phyloP scores from a whole-genome alignment of 768 basidiomycete species.

The Sporobolomyces roseus region DNA sequence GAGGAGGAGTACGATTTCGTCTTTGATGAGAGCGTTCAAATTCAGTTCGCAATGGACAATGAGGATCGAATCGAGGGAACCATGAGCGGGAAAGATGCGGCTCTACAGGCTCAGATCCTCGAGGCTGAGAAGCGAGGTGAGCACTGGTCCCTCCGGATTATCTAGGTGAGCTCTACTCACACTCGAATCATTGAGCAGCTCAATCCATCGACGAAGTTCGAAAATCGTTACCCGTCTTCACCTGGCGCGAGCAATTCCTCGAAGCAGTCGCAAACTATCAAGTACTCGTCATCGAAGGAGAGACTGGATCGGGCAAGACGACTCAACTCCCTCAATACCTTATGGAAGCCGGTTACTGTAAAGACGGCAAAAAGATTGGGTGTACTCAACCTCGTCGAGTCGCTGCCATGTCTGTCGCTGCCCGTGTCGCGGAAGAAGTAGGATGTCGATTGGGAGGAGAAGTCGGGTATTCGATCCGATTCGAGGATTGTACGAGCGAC shows the following conservation, averaged over 20 bases:
- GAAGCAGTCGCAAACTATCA: constrained; percentile 85
- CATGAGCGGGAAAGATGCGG: constrained; percentile 77
- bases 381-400: constrained; percentile 98
- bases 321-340: constrained; percentile 97
- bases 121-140: constrained; percentile 83
- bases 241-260: constrained; percentile 80
- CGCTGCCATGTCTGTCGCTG: constrained; percentile 98
- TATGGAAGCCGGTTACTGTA: constrained; percentile 93
- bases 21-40: constrained; percentile 95
- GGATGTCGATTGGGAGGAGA: constrained; percentile 94
- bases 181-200: constrained; percentile 50
- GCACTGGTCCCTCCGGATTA: too few species aligned
- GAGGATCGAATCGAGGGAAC: constrained; percentile 59
- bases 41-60: constrained; percentile 77
- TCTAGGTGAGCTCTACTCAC: constrained; percentile 12
- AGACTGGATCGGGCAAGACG: constrained; percentile 98
- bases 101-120: constrained; percentile 80
- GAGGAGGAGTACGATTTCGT: constrained; percentile 93
- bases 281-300: constrained; percentile 93
- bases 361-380: constrained; percentile 78
- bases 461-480: constrained; percentile 99
- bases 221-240: constrained; percentile 86
- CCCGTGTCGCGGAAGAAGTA: constrained; percentile 98
- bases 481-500: constrained; percentile 99
- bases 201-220: constrained; percentile 87